phyloP scores from a whole-genome alignment of 257 asterid genomes.

The Solanum bulbocastanum region DNA sequence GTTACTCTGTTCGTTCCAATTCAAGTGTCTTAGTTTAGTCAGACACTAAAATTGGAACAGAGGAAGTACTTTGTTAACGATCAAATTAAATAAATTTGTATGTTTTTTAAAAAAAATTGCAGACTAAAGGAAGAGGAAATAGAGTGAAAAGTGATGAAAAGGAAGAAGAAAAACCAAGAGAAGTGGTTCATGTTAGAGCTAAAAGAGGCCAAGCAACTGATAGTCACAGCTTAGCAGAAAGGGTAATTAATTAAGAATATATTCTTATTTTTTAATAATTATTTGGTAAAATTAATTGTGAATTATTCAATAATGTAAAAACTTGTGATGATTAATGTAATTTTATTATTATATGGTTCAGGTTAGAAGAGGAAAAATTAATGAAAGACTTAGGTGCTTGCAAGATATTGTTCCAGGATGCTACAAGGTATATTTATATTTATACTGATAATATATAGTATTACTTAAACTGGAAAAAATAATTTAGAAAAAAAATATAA shows the following conservation, averaged over 20 bases:
- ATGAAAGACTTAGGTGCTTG: constrained; percentile 70
- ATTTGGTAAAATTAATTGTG: background rate
- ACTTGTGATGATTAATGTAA: background rate
- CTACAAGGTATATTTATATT: constrained; percentile 42
- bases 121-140: constrained; percentile 27
- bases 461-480: background rate
- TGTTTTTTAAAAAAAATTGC: background rate
- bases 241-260: constrained; percentile 28
- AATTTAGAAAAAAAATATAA: too few relatives aligned
- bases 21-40: background rate
- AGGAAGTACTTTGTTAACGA: background rate
- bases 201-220: constrained; percentile 91
- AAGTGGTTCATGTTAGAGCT: constrained; percentile 91
- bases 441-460: background rate
- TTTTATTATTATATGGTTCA: constrained; percentile 8
- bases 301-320: background rate
- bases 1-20: background rate
- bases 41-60: background rate
- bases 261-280: background rate
- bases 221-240: constrained; percentile 93
- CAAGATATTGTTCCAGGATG: constrained; percentile 96
- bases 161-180: constrained; percentile 36
- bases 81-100: background rate
- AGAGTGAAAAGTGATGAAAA: constrained; percentile 22
- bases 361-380: constrained; percentile 88